These are phyloP conservation scores for Ophiostoma quercus DNA, from an alignment of 2,329 filamentous ascomycete genomes.

Conservation along the genomic window DNA sequence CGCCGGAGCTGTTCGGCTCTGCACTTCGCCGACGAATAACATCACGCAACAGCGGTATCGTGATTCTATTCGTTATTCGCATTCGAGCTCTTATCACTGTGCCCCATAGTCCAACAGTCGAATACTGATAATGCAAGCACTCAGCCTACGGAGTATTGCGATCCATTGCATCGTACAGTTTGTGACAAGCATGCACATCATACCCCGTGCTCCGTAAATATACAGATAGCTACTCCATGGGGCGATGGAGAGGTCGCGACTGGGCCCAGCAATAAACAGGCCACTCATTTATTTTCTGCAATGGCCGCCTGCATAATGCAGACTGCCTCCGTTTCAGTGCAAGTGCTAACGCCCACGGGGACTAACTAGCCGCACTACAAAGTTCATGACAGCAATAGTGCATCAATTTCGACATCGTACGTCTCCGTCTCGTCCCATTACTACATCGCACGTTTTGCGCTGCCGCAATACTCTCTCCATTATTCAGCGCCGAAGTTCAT, in stretches of 20 bases:
- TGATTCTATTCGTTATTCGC: background rate
- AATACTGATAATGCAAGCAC: background rate
- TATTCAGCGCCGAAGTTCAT: background rate
- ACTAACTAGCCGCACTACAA: background rate
- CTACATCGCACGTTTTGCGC: background rate
- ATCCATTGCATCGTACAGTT: background rate
- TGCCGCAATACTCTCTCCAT: background rate
- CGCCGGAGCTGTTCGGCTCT: background rate
- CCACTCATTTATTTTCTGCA: background rate
- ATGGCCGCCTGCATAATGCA: background rate
- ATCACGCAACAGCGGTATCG: background rate
- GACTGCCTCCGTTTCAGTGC: conserved; percentile 4
- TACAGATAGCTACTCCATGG: background rate
- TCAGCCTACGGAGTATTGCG: background rate
- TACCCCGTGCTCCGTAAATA: background rate
- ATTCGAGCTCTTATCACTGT: background rate
- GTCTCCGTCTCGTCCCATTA: conserved; percentile 9
- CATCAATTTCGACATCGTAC: background rate
- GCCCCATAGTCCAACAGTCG: background rate
- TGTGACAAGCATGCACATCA: conserved; percentile 1
- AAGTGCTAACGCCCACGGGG: background rate
- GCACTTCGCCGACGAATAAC: background rate
- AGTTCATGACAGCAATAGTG: conserved; percentile 9
- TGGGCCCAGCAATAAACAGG: background rate
- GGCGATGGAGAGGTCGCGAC: background rate